Percentiles rank a stretch among this genome's conserved stretches.
Conservation (phyloP, 805 yeast genomes). For the Saitoella complicata region DNA sequence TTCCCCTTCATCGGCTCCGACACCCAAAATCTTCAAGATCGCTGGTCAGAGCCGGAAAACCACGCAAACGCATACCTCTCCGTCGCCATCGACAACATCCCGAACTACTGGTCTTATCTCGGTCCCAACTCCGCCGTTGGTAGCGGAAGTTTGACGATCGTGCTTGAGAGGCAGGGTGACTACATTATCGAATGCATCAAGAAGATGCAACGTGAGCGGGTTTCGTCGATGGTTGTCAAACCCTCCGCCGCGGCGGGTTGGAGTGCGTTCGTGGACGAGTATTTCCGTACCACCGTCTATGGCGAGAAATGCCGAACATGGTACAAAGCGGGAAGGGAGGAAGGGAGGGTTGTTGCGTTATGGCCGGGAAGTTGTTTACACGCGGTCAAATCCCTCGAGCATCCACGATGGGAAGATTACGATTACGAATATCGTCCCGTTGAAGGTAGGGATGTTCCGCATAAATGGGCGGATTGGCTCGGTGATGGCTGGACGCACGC, state of each 20-base stretch:
- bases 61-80: conserved; percentile 10
- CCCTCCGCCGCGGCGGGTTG: conserved; percentile 5
- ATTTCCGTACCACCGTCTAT: conserved; percentile 6
- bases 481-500: no score
- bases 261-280: conserved; percentile 4
- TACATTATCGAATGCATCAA: conserved; percentile 6
- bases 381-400: conserved; percentile 5
- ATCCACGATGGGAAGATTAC: conserved; percentile 10
- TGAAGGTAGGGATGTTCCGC: no score
- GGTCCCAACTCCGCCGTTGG: conserved; percentile 12
- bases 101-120: conserved; percentile 10
- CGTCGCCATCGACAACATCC: conserved; percentile 10
- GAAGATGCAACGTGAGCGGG: conserved; percentile 7
- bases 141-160: conserved; percentile 5
- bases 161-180: conserved; percentile 6
- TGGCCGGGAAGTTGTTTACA: conserved; percentile 11
- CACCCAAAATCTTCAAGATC: conserved; percentile 6
- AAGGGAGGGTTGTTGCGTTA: conserved; percentile 6
- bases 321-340: conserved; percentile 7
- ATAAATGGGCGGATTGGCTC: no score
- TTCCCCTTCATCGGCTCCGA: conserved; percentile 10
- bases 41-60: conserved; percentile 5
- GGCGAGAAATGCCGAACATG: conserved; percentile 6
- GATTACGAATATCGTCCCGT: conserved; percentile 4
- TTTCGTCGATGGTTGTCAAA: conserved; percentile 5